Base-by-base conservation (phyloP, 495 filamentous ascomycete genomes). In the Xylaria longipes region DNA sequence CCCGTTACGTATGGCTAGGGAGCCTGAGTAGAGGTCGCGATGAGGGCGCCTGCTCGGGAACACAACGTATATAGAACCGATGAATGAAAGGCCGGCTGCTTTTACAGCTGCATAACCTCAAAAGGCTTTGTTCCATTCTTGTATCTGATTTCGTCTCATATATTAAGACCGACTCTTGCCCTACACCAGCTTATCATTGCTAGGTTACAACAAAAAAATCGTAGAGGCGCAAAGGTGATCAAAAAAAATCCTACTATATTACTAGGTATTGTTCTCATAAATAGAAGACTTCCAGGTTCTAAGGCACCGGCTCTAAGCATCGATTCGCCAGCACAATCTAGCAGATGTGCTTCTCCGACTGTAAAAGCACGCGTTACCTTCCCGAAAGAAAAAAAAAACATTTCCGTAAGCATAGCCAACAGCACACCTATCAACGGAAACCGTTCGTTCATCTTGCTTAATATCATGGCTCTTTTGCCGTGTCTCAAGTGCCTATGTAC, bases 61-160 rank as follows among this genome's bases (percentile, higher is more conserved):
- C 57, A 60, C 31, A 60, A 33, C 31, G 29, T 60, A 60, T 60
- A 60, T 60, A 60, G 33, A 60, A 37, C 57, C 57, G 57, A 60
- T 12, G 31, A 60, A 60, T 60, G 29, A 22, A 60, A 60, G 20
- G 31, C 7, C 7, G 9, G 57, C 57, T 33, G 33, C 20, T 22
- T 37, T 37, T 58, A 15, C 29, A 15, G 56, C 52, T 17, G 14
- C 52, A 31, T 57, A 57, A 29, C 11, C 52, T 57, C 25, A 31
- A 57, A 57, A 57, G 3, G 0, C 27, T 31, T 57, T 31, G 11
- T 31, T 15, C 5, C 15, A 15, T n/a, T 8, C 4, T 46, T n/a
- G 5, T 20, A 3, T 45, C 17, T 20, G 15, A 48, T 22, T 22
- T 22, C 1, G 17, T 50, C n/a, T 50, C n/a, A n/a, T 11, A 9